Evolutionary conservation across 805 yeast genomes (phyloP).

Genomic region (Saccharomyces jurei): DNA sequence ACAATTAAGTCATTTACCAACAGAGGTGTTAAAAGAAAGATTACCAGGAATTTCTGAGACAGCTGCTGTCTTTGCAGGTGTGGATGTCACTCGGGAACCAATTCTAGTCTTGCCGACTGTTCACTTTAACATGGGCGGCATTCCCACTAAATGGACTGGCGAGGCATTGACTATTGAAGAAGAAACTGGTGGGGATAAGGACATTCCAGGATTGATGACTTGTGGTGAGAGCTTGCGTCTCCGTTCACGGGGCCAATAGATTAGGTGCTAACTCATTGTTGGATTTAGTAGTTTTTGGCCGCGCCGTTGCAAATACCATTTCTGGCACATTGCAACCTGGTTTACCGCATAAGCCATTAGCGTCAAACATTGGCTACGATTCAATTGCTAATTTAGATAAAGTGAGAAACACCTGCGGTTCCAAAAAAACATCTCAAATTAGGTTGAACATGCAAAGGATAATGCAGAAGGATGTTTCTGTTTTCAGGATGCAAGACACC

Average conservation of each 20-base stretch:
- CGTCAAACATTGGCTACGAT: constrained; percentile 82
- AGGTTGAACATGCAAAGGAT: constrained; percentile 89
- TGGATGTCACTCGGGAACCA: constrained; percentile 98
- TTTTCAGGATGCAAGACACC: constrained; percentile 88
- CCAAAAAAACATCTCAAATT: constrained; percentile 75
- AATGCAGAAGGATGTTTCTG: constrained; percentile 96
- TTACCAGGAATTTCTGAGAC: constrained; percentile 99
- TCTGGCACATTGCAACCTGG: constrained; percentile 81
- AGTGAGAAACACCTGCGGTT: constrained; percentile 78
- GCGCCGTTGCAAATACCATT: constrained; percentile 94
- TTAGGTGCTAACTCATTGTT: constrained; percentile 95
- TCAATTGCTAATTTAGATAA: constrained; percentile 85
- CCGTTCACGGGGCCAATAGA: constrained; percentile 99
- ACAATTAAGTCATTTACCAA: constrained; percentile 91
- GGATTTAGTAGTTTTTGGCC: constrained; percentile 95
- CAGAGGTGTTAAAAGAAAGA: constrained; percentile 86
- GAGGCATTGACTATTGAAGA: constrained; percentile 80
- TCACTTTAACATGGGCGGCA: constrained; percentile 99
- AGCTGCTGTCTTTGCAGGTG: constrained; percentile 97
- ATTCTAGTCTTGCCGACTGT: constrained; percentile 97
- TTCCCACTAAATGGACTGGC: constrained; percentile 96
- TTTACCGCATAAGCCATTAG: constrained; percentile 70
- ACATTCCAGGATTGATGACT: constrained; percentile 88
- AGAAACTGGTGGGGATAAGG: constrained; percentile 75
- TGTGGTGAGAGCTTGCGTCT: constrained; percentile 99